Evolutionary conservation across 768 basidiomycete genomes (phyloP), one percentile per base, ranked within the genome.

Genomic region (Gloeophyllum trabeum): DNA sequence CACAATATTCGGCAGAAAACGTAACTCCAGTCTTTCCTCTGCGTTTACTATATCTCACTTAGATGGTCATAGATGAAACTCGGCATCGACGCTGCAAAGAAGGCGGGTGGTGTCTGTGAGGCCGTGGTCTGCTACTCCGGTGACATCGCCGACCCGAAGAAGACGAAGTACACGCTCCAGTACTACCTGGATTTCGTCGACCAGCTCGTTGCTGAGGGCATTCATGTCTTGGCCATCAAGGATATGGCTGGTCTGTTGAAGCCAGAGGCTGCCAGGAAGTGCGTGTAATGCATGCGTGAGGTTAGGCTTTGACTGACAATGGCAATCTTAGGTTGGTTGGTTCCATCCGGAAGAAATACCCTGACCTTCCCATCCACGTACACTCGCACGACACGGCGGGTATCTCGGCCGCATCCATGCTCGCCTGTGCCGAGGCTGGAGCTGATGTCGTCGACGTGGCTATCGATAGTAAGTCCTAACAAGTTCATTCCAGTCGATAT

Each of bases 331-430:
- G 90, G 36, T 81, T 99, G 49, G 81, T 99, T 56, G 83, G 90
- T 50, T 84, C 92, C 10, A 94, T 99, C 62, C 78, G 96, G 57
- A 79, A 88, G 67, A 92, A 89, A 52, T 85, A 98, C 63, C 96
- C 96, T 30, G 92, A 96, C 58, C 75, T 99, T 43, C 93, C 96
- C 23, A 98, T 99, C 60, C 96, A 99, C 60, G 94, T 99, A 26
- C 96, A 99, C 67, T 97, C 96, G 10, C 96, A 99, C 62, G 96
- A 99, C 63, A 99, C 96, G 22, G 96, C 96, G 40, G 96, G 96
- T 63, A 98, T 99, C 54, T 88, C 96, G 22, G 71, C 89, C 38
- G 90, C 94, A n/a, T 91, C 85, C 55, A 98, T 98, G 96, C 64
- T 99, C 46, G 96, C 96, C 3, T 79, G 77, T 19, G 96, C 96